These are phyloP conservation scores for Ogataea trehalophila DNA, from an alignment of 805 yeast genomes.

Conservation along the genomic window DNA sequence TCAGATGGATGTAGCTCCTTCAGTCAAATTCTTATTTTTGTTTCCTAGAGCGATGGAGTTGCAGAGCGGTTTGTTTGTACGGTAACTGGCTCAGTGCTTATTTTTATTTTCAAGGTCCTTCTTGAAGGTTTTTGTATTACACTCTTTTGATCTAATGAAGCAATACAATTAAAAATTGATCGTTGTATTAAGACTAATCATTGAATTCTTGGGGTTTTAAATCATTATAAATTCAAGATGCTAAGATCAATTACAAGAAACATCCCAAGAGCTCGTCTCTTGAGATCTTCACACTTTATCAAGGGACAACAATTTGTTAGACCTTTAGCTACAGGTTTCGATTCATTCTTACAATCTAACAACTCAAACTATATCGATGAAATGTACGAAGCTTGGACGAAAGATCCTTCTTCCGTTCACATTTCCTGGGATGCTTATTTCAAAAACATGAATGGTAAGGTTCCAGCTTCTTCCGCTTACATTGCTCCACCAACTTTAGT, in stretches of 20 bases:
- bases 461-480: conserved; percentile 73
- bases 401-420: conserved; percentile 89
- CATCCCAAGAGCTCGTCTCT: conserved; percentile 20
- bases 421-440: conserved; percentile 97
- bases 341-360: conserved; percentile 75
- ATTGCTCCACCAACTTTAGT: conserved; percentile 88
- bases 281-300: conserved; percentile 6
- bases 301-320: conserved; percentile 9
- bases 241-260: conserved; percentile 26
- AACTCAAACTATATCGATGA: conserved; percentile 94
- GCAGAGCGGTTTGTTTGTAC: too few relatives aligned
- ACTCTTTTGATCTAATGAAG: too few relatives aligned
- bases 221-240: conserved; percentile 11
- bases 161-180: too few relatives aligned
- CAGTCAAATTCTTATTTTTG: too few relatives aligned
- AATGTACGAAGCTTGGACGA: conserved; percentile 93
- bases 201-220: too few relatives aligned
- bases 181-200: too few relatives aligned
- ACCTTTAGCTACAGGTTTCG: conserved; percentile 41
- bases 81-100: too few relatives aligned
- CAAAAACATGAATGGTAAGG: conserved; percentile 70
- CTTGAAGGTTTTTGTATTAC: too few relatives aligned
- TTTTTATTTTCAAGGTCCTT: too few relatives aligned
- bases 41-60: too few relatives aligned
- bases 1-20: too few relatives aligned